These are phyloP conservation scores for Shiraia bambusicola DNA, from an alignment of 2,329 filamentous ascomycete genomes.

Conservation along the genomic window DNA sequence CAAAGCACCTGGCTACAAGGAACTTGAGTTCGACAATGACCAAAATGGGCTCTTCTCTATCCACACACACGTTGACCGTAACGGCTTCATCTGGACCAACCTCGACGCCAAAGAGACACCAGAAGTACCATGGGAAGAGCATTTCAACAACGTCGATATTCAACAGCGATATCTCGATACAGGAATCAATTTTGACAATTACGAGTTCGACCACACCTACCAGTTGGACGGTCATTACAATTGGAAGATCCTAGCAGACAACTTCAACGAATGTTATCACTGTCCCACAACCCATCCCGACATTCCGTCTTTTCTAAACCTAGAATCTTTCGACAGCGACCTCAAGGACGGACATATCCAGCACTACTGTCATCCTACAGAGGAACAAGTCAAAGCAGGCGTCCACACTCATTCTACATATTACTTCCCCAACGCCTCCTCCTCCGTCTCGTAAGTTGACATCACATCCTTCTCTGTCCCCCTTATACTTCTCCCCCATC, in stretches of 20 bases:
- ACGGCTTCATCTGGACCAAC: conserved; percentile 39
- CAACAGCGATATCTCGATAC: conserved; percentile 20
- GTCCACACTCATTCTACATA: conserved; percentile 29
- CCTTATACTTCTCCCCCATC: too few species aligned
- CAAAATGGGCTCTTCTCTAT: conserved; percentile 36
- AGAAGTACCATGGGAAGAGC: conserved; percentile 20
- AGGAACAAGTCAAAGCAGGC: conserved; percentile 19
- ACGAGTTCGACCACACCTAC: conserved; percentile 27
- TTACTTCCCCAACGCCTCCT: conserved; percentile 29
- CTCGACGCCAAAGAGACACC: conserved; percentile 24
- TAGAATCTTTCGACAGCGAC: conserved; percentile 51
- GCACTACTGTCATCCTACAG: conserved; percentile 23
- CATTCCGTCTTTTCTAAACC: conserved; percentile 57
- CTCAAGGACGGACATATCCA: conserved; percentile 29
- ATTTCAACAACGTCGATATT: conserved; percentile 25
- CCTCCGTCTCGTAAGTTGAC: conserved; percentile 21
- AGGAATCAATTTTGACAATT: conserved; percentile 21
- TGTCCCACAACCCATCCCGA: conserved; percentile 61
- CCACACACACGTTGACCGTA: conserved; percentile 26
- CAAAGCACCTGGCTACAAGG: conserved; percentile 46
- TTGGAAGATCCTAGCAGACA: conserved; percentile 48
- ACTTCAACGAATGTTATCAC: conserved; percentile 68
- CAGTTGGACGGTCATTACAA: conserved; percentile 27
- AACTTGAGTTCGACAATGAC: conserved; percentile 27
- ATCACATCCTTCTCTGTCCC: background rate